Conservation (phyloP, 495 filamentous ascomycete species). For the Parathielavia appendiculata region DNA sequence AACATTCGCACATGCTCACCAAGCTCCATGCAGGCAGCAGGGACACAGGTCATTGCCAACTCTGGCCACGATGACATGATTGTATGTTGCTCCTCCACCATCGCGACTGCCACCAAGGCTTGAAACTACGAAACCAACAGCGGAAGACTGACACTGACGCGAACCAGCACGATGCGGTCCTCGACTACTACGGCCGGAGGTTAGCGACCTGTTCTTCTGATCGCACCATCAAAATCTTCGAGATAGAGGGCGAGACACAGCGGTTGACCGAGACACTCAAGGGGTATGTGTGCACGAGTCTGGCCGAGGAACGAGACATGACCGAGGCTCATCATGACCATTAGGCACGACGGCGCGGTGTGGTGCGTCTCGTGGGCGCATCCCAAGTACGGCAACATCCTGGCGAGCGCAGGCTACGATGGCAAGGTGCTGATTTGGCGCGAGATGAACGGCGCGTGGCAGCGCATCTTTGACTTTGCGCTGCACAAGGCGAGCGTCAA, state of each 20-base stretch:
- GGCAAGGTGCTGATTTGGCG: slow-evolving; percentile 98
- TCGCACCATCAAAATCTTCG: slow-evolving; percentile 98
- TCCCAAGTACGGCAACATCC: slow-evolving; percentile 96
- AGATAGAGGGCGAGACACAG: slow-evolving; percentile 92
- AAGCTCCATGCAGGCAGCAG: slow-evolving; percentile 24
- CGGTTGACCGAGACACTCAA: slow-evolving; percentile 87
- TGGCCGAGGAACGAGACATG: neutral
- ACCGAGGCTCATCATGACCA: neutral
- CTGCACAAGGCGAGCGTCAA: slow-evolving; percentile 94
- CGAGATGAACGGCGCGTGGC: slow-evolving; percentile 70
- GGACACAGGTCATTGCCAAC: slow-evolving; percentile 36
- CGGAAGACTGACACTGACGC: neutral
- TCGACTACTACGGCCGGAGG: slow-evolving; percentile 96
- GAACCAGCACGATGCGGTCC: slow-evolving; percentile 84
- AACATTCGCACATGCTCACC: slow-evolving; percentile 4
- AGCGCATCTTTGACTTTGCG: slow-evolving; percentile 81
- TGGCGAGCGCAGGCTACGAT: slow-evolving; percentile 90
- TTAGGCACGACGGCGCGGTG: slow-evolving; percentile 87
- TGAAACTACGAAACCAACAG: neutral
- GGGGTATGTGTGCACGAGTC: slow-evolving; percentile 55
- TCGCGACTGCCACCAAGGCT: neutral
- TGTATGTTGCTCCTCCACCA: slow-evolving; percentile 54
- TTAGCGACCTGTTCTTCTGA: slow-evolving; percentile 97
- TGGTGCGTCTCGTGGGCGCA: slow-evolving; percentile 98
- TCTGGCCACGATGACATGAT: slow-evolving; percentile 96